Conservation (phyloP, 371 early-diverging fungal species). For the Mortierella sp. region DNA sequence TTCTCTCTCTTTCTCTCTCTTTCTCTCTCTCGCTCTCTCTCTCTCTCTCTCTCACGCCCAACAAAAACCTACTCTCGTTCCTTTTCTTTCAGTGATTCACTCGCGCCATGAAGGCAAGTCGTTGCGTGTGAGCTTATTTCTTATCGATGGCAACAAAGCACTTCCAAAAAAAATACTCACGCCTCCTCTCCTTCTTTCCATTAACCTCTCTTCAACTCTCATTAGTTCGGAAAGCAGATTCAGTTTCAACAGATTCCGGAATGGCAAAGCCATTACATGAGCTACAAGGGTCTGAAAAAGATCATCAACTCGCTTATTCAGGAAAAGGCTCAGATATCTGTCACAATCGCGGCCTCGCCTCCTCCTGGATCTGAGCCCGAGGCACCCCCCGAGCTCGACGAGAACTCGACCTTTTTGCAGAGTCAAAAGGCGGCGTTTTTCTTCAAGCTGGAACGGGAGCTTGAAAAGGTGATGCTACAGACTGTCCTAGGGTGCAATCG, state of each 20-base stretch:
- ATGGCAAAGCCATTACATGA: slow-evolving; percentile 94
- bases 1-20: neutral
- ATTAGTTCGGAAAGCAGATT: slow-evolving; percentile 96
- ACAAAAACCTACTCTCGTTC: neutral
- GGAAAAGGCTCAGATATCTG: slow-evolving; percentile 55
- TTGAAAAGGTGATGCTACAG: slow-evolving; percentile 75
- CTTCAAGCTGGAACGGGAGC: slow-evolving; percentile 85
- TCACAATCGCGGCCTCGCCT: slow-evolving; percentile 60
- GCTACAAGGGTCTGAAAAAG: slow-evolving; percentile 96
- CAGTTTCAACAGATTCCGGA: slow-evolving; percentile 91
- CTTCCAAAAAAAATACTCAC: neutral
- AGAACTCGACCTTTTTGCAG: slow-evolving; percentile 69
- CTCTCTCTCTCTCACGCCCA: neutral
- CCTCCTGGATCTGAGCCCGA: slow-evolving; percentile 54
- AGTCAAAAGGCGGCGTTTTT: slow-evolving; percentile 87
- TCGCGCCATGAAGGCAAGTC: neutral
- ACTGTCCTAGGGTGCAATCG: neutral
- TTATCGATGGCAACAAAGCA: neutral
- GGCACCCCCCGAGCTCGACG: slow-evolving; percentile 39
- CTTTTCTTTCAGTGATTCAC: neutral
- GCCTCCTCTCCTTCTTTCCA: neutral
- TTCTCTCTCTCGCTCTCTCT: too few species aligned
- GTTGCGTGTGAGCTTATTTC: neutral
- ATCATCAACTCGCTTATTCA: slow-evolving; percentile 85
- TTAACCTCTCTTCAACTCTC: neutral